Evolutionary conservation across 148 eudicot genomes (phyloP).

Genomic region (Gaultheria prostrata): DNA sequence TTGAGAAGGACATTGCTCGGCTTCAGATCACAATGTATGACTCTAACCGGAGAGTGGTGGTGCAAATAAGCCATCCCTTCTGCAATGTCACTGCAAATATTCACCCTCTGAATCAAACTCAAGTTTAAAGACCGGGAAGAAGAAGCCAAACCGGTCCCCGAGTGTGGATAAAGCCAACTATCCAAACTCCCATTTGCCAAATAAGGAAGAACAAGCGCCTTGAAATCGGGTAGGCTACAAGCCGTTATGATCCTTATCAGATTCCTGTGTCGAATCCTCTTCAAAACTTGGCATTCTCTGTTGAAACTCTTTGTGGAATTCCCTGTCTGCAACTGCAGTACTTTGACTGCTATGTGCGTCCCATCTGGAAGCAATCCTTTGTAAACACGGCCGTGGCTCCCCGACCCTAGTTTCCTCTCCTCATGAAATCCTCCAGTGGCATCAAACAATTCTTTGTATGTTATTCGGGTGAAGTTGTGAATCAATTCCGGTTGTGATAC

Average conservation of each 20-base stretch:
- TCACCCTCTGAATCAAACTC: constrained; percentile 33
- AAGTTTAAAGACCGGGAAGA: constrained; percentile 29
- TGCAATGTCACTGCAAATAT: constrained; percentile 43
- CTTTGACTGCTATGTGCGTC: constrained; percentile 39
- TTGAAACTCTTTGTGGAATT: constrained; percentile 40
- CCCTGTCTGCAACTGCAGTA: constrained; percentile 31
- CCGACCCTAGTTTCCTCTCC: constrained; percentile 33
- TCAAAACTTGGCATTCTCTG: constrained; percentile 47
- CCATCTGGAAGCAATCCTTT: constrained; percentile 37
- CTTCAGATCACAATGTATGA: constrained; percentile 48
- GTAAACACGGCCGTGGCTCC: constrained; percentile 38
- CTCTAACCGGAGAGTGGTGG: constrained; percentile 46
- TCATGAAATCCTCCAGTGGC: constrained; percentile 42
- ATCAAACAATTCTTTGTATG: constrained; percentile 35
- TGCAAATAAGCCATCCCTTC: constrained; percentile 53
- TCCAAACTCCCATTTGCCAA: constrained; percentile 50
- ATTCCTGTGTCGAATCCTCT: constrained; percentile 42
- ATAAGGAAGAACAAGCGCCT: constrained; percentile 43
- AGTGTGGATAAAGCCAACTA: constrained; percentile 27
- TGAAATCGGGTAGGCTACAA: constrained; percentile 43
- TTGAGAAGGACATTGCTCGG: constrained; percentile 49
- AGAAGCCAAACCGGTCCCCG: constrained; percentile 8
- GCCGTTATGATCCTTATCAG: constrained; percentile 42
- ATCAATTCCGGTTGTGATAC: constrained; percentile 21
- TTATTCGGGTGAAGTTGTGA: constrained; percentile 37